Conservation (phyloP, 2,329 filamentous ascomycete genomes). For the Chaetothyriales sp. region DNA sequence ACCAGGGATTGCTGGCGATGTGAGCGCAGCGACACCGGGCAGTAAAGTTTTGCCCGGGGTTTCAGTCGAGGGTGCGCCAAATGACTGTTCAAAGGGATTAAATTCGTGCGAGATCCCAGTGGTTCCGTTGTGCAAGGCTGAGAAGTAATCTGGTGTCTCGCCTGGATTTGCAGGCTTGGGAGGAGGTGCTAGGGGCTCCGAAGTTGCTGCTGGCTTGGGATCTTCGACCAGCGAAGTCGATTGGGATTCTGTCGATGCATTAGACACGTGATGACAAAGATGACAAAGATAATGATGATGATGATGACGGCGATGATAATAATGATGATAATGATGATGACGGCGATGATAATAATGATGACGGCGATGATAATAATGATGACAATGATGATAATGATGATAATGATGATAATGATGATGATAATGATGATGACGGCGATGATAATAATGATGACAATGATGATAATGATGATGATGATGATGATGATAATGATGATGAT, state of each 20-base stretch:
- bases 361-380: background rate
- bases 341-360: too few relatives aligned
- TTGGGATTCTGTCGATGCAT: conserved; percentile 19
- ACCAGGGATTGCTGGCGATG: conserved; percentile 75
- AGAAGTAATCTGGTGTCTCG: conserved; percentile 58
- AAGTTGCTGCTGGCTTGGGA: conserved; percentile 39
- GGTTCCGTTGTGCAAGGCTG: conserved; percentile 39
- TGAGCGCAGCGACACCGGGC: conserved; percentile 78
- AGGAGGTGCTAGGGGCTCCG: conserved; percentile 56
- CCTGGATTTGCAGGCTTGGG: conserved; percentile 44
- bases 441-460: too few relatives aligned
- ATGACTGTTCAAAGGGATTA: conserved; percentile 95
- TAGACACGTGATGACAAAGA: background rate
- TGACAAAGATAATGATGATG: background rate
- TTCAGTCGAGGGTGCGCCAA: conserved; percentile 54
- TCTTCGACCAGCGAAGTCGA: conserved; percentile 23
- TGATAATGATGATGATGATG: too few relatives aligned
- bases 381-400: background rate
- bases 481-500: background rate
- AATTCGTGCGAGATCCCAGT: conserved; percentile 51
- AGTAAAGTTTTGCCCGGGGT: conserved; percentile 73
- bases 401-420: background rate
- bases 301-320: background rate
- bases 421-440: background rate
- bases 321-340: too few relatives aligned